Percentiles rank a stretch among this genome's conserved stretches.
These are phyloP conservation scores for Camillea tinctor DNA, from an alignment of 2,329 filamentous ascomycete genomes.

Conservation along the genomic window DNA sequence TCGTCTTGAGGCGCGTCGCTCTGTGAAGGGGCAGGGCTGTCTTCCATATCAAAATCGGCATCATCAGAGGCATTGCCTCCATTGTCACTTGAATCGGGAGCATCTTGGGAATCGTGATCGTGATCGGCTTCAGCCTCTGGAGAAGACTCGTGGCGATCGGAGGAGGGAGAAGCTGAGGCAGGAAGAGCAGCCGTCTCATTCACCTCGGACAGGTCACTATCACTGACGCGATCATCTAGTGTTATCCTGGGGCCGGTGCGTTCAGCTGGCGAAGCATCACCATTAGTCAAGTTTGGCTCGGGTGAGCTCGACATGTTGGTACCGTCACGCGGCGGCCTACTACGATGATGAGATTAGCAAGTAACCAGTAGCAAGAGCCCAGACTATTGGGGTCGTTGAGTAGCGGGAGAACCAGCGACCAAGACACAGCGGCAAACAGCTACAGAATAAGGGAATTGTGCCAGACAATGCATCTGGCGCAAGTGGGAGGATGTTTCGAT, in stretches of 20 bases:
- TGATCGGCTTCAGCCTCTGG: conserved; percentile 37
- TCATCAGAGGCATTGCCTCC: conserved; percentile 60
- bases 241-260: conserved; percentile 41
- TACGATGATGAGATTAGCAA: conserved; percentile 48
- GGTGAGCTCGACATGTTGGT: conserved; percentile 61
- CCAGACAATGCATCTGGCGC: conserved; percentile 31
- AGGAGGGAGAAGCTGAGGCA: conserved; percentile 44
- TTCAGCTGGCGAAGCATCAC: conserved; percentile 57
- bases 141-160: conserved; percentile 31
- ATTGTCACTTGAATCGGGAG: conserved; percentile 44
- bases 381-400: conserved; percentile 22
- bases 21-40: conserved; percentile 50
- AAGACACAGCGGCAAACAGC: conserved; percentile 31
- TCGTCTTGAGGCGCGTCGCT: conserved; percentile 50
- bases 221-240: conserved; percentile 51
- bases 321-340: conserved; percentile 53
- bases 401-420: conserved; percentile 36
- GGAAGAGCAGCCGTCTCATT: conserved; percentile 54
- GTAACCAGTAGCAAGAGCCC: conserved; percentile 21
- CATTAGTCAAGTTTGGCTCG: conserved; percentile 64
- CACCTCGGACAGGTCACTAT: conserved; percentile 75
- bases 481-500: conserved; percentile 40
- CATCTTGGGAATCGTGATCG: conserved; percentile 34
- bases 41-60: conserved; percentile 74
- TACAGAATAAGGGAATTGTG: conserved; percentile 38